These are phyloP conservation scores for Lavandula angustifolia DNA, from an alignment of 257 asterid genomes.

Conservation along the genomic window DNA sequence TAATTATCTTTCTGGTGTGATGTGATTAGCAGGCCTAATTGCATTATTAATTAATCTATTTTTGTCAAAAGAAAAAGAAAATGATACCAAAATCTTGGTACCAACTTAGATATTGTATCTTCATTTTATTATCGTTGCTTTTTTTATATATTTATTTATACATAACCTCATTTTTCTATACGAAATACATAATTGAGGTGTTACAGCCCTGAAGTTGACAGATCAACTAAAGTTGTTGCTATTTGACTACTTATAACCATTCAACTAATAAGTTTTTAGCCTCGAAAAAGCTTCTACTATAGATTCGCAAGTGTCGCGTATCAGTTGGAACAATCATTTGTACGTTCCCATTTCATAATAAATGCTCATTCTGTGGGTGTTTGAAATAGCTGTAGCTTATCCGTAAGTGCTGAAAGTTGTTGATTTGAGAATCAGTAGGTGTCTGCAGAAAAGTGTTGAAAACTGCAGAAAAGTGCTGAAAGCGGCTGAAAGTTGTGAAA, in stretches of 20 bases:
- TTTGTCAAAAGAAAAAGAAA: neutral
- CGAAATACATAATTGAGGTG: neutral
- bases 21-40: constrained; percentile 37
- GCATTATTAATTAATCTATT: constrained; percentile 3
- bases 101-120: constrained; percentile 1
- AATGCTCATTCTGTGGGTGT: too few relatives aligned
- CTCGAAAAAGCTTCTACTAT: neutral
- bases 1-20: constrained; percentile 32
- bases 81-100: constrained; percentile 19
- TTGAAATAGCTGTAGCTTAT: too few relatives aligned
- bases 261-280: constrained; percentile 1
- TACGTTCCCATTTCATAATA: neutral
- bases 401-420: too few relatives aligned
- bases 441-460: too few relatives aligned
- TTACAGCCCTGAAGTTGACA: constrained; percentile 42
- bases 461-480: too few relatives aligned
- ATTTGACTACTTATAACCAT: neutral
- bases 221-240: constrained; percentile 65
- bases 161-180: neutral
- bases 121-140: neutral
- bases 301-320: too few relatives aligned
- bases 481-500: too few relatives aligned
- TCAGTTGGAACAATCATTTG: too few relatives aligned
- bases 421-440: too few relatives aligned
- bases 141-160: neutral